Percentiles rank a stretch among this genome's conserved stretches.
phyloP scores from a whole-genome alignment of 257 asterid genomes.

The Fraxinus americana region DNA sequence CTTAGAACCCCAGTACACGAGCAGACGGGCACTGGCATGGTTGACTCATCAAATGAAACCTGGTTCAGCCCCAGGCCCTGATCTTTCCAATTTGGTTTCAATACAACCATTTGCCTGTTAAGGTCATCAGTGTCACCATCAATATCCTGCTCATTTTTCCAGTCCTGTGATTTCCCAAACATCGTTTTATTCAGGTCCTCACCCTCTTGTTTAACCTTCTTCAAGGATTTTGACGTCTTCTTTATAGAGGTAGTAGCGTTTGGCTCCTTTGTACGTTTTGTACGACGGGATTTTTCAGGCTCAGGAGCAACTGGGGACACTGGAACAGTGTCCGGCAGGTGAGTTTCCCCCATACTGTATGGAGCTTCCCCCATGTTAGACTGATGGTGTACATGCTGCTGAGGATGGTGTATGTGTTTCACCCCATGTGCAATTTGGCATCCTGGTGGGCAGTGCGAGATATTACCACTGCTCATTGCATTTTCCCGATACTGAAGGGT shows the following conservation, averaged over 20 bases:
- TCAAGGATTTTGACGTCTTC: constrained; percentile 56
- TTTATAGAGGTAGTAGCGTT: constrained; percentile 39
- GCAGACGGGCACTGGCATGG: constrained; percentile 96
- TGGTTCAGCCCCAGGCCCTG: constrained; percentile 89
- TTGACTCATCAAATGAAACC: constrained; percentile 85
- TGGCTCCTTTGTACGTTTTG: constrained; percentile 69
- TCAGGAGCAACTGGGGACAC: constrained; percentile 49
- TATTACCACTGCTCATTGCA: constrained; percentile 46
- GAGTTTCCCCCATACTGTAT: constrained; percentile 50
- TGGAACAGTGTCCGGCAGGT: constrained; percentile 47
- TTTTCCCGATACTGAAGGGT: constrained; percentile 76
- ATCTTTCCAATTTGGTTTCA: constrained; percentile 84
- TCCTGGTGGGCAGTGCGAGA: constrained; percentile 70
- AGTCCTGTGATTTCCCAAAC: constrained; percentile 44
- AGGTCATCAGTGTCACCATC: constrained; percentile 33
- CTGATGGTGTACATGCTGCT: constrained; percentile 58
- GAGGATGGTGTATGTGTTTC: constrained; percentile 82
- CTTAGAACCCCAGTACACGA: constrained; percentile 88
- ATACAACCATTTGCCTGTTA: constrained; percentile 33
- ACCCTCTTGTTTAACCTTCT: constrained; percentile 57
- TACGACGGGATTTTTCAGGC: constrained; percentile 59
- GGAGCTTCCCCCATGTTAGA: constrained; percentile 56
- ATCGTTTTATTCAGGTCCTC: constrained; percentile 57
- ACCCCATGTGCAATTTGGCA: constrained; percentile 74
- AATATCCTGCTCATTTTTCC: constrained; percentile 46